These are phyloP conservation scores for Patellifolia procumbens DNA, from an alignment of 179 eudicot species.

Conservation along the genomic window DNA sequence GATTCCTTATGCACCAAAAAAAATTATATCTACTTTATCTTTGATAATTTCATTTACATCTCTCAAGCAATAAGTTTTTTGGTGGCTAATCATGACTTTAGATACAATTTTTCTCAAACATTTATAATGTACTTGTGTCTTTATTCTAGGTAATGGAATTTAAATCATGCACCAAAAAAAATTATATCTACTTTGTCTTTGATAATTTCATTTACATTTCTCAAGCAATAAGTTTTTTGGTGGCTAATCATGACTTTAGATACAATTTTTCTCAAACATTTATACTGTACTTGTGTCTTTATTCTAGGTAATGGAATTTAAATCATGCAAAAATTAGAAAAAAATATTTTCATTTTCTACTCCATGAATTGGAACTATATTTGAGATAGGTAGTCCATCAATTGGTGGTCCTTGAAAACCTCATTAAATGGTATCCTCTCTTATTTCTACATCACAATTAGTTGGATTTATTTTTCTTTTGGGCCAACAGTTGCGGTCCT, in stretches of 20 bases:
- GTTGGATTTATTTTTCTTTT: not conserved
- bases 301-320: not conserved
- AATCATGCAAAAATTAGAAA: not conserved
- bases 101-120: not conserved
- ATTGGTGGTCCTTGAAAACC: constrained; percentile 29
- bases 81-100: too few relatives aligned
- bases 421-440: constrained; percentile 2
- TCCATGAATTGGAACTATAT: not conserved
- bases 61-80: too few relatives aligned
- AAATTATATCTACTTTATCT: too few relatives aligned
- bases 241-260: too few relatives aligned
- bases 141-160: not conserved
- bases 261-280: not conserved
- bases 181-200: too few relatives aligned
- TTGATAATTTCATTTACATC: too few relatives aligned
- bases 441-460: constrained; percentile 5
- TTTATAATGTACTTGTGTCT: not conserved
- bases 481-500: constrained; percentile 2
- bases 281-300: not conserved
- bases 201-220: too few relatives aligned
- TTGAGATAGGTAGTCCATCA: constrained; percentile 18
- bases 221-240: too few relatives aligned
- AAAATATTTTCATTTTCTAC: not conserved
- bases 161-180: not conserved
- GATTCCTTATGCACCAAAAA: too few relatives aligned